Percentiles rank a stretch among this genome's conserved stretches.
These are phyloP conservation scores for Geosiphon pyriformis DNA, from an alignment of 192 early-diverging fungal genomes.

Conservation along the genomic window DNA sequence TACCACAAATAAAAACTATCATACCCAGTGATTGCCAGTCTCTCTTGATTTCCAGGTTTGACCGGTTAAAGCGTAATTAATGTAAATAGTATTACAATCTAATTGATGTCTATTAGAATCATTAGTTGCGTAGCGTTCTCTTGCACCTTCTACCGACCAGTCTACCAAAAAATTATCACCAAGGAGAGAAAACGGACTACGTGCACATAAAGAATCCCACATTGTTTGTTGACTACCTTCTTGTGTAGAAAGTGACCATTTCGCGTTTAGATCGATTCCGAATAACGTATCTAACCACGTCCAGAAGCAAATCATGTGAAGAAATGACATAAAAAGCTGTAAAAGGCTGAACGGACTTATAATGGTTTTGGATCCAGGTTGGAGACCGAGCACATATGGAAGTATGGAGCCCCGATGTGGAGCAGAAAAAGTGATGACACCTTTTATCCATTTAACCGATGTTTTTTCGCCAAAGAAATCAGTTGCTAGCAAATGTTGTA, in stretches of 20 bases:
- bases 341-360: not conserved
- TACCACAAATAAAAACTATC: not conserved
- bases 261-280: conserved; percentile 6
- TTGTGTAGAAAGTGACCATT: conserved; percentile 1
- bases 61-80: conserved; percentile 18
- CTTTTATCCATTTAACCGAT: conserved; percentile 19
- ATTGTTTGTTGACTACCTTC: conserved; percentile 10
- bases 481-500: conserved; percentile 17
- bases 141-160: conserved; percentile 22
- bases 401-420: conserved; percentile 21
- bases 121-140: conserved; percentile 8
- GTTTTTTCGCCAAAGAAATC: conserved; percentile 16
- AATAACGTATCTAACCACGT: conserved; percentile 8
- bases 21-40: conserved; percentile 15
- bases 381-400: conserved; percentile 20
- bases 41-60: conserved; percentile 15
- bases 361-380: conserved; percentile 16
- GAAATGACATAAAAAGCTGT: conserved; percentile 8
- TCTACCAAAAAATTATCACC: conserved; percentile 24
- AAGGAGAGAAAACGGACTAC: conserved; percentile 10
- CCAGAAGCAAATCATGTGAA: conserved; percentile 19
- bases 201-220: conserved; percentile 13
- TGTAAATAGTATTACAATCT: conserved; percentile 14
- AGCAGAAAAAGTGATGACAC: conserved; percentile 16
- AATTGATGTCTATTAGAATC: conserved; percentile 12